These are phyloP conservation scores for Plenodomus biglobosus DNA, from an alignment of 2,329 filamentous ascomycete species.

Conservation along the genomic window DNA sequence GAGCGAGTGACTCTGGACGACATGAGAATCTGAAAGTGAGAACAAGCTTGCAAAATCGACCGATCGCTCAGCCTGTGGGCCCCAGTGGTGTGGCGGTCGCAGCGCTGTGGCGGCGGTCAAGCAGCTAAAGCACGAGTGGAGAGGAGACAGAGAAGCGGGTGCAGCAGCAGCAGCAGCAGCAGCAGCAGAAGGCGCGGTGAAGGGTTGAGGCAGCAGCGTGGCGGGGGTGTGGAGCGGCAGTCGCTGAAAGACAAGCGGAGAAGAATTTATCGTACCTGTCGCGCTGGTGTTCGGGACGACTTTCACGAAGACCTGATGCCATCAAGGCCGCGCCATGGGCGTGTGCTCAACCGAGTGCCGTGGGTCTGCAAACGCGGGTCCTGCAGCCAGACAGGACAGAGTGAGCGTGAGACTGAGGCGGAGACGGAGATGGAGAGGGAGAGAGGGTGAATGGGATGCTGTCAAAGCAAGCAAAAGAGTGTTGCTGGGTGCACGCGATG, in stretches of 20 bases:
- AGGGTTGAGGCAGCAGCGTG: slow-evolving; percentile 1
- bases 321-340: slow-evolving; percentile 43
- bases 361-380: slow-evolving; percentile 22
- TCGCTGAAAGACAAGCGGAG: slow-evolving; percentile 20
- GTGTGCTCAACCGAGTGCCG: slow-evolving; percentile 42
- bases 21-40: slow-evolving; percentile 68
- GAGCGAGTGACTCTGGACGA: slow-evolving; percentile 95
- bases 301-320: slow-evolving; percentile 34
- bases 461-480: slow-evolving; percentile 10
- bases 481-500: slow-evolving; percentile 8
- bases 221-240: slow-evolving; percentile 8
- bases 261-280: slow-evolving; percentile 22
- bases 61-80: slow-evolving; percentile 35
- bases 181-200: slow-evolving; percentile 9
- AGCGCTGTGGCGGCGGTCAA: slow-evolving; percentile 31
- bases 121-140: slow-evolving; percentile 18
- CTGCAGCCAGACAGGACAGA: slow-evolving; percentile 8
- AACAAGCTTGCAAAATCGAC: slow-evolving; percentile 28
- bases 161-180: neutral
- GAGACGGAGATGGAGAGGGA: no score
- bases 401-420: no score
- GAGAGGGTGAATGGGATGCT: neutral
- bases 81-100: slow-evolving; percentile 28
- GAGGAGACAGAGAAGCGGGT: slow-evolving; percentile 15
- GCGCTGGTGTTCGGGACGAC: slow-evolving; percentile 23